phyloP scores from a whole-genome alignment of 1,284 basidiomycete genomes.

The Ustilago bromivora region DNA sequence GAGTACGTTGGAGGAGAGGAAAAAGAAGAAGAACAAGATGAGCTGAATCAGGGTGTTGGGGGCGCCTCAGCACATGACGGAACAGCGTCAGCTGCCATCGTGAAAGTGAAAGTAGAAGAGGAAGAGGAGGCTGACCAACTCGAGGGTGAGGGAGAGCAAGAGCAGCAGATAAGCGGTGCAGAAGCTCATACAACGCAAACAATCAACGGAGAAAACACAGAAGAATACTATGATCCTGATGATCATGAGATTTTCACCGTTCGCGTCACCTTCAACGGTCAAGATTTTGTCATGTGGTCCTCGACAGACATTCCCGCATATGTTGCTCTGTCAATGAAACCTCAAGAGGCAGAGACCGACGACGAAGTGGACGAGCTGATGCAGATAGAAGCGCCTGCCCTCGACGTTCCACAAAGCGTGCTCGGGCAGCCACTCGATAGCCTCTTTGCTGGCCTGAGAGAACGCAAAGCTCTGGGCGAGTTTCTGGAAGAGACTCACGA shows the following conservation, averaged over 20 bases:
- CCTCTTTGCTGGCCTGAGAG: slow-evolving; percentile 59
- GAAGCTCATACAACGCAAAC: slow-evolving; percentile 12
- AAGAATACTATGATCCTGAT: slow-evolving; percentile 16
- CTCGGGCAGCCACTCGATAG: slow-evolving; percentile 62
- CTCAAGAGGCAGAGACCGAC: background rate
- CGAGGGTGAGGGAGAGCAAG: slow-evolving; percentile 7
- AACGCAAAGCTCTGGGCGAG: slow-evolving; percentile 64
- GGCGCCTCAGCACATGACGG: background rate
- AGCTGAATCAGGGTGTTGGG: slow-evolving; percentile 4
- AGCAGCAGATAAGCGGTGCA: background rate
- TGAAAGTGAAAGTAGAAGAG: background rate
- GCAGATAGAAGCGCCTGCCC: slow-evolving; percentile 53
- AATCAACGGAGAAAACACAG: background rate
- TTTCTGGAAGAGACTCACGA: slow-evolving; percentile 66
- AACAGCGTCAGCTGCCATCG: background rate
- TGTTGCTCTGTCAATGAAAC: slow-evolving; percentile 5
- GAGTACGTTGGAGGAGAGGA: background rate
- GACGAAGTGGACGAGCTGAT: slow-evolving; percentile 22
- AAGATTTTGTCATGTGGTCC: slow-evolving; percentile 64
- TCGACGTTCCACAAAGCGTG: slow-evolving; percentile 43
- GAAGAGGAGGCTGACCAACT: slow-evolving; percentile 15
- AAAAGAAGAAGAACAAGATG: slow-evolving; percentile 18
- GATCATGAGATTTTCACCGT: slow-evolving; percentile 29
- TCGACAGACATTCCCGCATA: slow-evolving; percentile 34
- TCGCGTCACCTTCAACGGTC: slow-evolving; percentile 62